Evolutionary conservation across 148 eudicot species (phyloP), one percentile per base, ranked within the genome.

Genomic region (Heliosperma pusillum): DNA sequence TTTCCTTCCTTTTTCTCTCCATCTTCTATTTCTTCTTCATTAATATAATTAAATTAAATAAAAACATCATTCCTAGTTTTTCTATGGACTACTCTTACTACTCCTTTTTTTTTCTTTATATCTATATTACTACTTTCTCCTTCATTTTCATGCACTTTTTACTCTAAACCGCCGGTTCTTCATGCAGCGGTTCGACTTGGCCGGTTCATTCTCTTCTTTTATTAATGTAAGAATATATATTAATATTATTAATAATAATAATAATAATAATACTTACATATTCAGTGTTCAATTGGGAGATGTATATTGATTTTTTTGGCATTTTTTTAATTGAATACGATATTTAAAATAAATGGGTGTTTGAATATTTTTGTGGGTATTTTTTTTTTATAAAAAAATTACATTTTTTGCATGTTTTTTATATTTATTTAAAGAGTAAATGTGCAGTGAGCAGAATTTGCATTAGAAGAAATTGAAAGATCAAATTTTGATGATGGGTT

Each of bases 401-500:
- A 66, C 10, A 53, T 30, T 33, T 26, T 1, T 47, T 69, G 59
- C 68, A 53, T 77, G 53, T 69, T 7, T 26, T 13, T 70, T 13
- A 60, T 53, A 6, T 7, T 53, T 53, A 6, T 7, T 53, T 63
- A 25, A 19, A 77, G 76, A 47, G 60, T 55, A 69, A 42, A 50
- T 71, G 72, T 63, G 7, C 66, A 75, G 64, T 67, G 62, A 55
- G 57, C 76, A 65, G 56, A 11, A 29, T 15, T 50, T 50, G 55
- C 29, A 20, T 52, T 27, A 69, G 33, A 64, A 64, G 36, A 59
- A 16, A 13, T 50, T 50, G 55, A 58, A 77, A 77, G 84, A 81
- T 86, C 83, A 65, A 16, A 15, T 71, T 59, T 55, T 71, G 64
- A 25, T 53, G 65, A 74, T 42, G 85, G 42, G 53, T 11, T 29